These are phyloP conservation scores for Ustilago tritici DNA, from an alignment of 1,284 basidiomycete species.

Conservation along the genomic window DNA sequence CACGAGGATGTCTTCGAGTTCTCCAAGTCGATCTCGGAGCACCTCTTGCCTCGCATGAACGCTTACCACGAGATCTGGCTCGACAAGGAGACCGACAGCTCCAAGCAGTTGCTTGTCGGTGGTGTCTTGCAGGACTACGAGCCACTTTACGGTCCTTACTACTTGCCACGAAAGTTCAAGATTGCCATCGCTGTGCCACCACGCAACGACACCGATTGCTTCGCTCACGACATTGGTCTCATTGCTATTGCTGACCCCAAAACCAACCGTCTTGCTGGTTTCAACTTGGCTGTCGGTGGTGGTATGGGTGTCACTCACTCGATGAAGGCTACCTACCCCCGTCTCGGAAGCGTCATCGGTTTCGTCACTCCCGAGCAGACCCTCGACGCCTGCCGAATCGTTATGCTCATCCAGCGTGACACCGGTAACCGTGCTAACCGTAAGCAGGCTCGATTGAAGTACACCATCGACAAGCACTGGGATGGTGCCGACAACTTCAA, in stretches of 20 bases:
- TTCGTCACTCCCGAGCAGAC: slow-evolving; percentile 93
- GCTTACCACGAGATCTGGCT: slow-evolving; percentile 99
- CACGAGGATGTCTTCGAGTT: slow-evolving; percentile 89
- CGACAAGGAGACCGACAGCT: slow-evolving; percentile 73
- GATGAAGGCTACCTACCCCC: slow-evolving; percentile 98
- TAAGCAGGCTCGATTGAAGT: slow-evolving; percentile 77
- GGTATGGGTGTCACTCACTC: slow-evolving; percentile 99
- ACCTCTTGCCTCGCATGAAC: slow-evolving; percentile 87
- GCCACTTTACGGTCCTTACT: slow-evolving; percentile 95
- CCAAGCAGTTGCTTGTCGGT: slow-evolving; percentile 83
- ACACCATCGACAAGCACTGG: slow-evolving; percentile 92
- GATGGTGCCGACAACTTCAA: slow-evolving; percentile 77
- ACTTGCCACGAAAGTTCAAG: slow-evolving; percentile 98
- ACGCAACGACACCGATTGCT: slow-evolving; percentile 95
- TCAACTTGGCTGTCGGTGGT: slow-evolving; percentile 75
- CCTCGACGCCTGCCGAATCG: slow-evolving; percentile 85
- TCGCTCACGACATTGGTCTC: slow-evolving; percentile 94
- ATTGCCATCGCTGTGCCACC: slow-evolving; percentile 95
- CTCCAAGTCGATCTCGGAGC: slow-evolving; percentile 85
- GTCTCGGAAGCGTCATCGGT: slow-evolving; percentile 86
- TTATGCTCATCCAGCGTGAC: slow-evolving; percentile 94
- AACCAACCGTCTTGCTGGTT: slow-evolving; percentile 70
- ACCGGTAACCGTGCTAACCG: slow-evolving; percentile 87
- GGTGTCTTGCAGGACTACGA: slow-evolving; percentile 93
- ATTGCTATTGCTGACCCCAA: slow-evolving; percentile 84